A percentile compares a stretch with the other conserved stretches of the same genome.
Evolutionary conservation across 176 grass and related monocot genomes (phyloP).

Genomic region (Eleusine coracana): DNA sequence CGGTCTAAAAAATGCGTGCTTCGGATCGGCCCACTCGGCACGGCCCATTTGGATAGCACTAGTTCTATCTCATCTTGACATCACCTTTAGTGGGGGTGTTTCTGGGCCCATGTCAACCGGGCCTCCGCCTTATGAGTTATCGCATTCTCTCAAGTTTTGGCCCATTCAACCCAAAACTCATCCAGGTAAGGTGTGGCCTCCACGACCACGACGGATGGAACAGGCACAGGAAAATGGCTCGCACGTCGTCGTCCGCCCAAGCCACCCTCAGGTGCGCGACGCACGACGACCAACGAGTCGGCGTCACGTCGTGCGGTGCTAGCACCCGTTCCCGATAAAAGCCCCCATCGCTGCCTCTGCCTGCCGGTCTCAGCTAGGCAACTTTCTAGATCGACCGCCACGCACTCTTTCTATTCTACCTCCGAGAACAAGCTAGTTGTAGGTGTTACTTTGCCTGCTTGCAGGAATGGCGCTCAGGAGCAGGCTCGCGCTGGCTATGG

Average conservation of each 20-base stretch:
- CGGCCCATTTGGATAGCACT: no score
- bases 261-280: neutral
- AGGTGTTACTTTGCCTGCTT: neutral
- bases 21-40: no score
- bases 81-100: no score
- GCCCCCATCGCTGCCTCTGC: neutral
- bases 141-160: neutral
- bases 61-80: no score
- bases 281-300: conserved; percentile 22
- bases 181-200: neutral
- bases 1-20: no score
- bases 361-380: neutral
- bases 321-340: conserved; percentile 20
- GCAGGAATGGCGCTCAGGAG: conserved; percentile 25
- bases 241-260: conserved; percentile 9
- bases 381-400: neutral
- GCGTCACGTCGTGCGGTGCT: conserved; percentile 29
- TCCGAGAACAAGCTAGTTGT: neutral
- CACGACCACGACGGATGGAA: conserved; percentile 27
- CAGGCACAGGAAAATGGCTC: conserved; percentile 8
- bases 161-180: neutral
- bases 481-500: conserved; percentile 31
- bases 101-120: neutral
- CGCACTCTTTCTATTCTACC: neutral
- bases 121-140: neutral